These are phyloP conservation scores for Lecanicillium sp. DNA, from an alignment of 2,329 filamentous ascomycete species.

Conservation along the genomic window DNA sequence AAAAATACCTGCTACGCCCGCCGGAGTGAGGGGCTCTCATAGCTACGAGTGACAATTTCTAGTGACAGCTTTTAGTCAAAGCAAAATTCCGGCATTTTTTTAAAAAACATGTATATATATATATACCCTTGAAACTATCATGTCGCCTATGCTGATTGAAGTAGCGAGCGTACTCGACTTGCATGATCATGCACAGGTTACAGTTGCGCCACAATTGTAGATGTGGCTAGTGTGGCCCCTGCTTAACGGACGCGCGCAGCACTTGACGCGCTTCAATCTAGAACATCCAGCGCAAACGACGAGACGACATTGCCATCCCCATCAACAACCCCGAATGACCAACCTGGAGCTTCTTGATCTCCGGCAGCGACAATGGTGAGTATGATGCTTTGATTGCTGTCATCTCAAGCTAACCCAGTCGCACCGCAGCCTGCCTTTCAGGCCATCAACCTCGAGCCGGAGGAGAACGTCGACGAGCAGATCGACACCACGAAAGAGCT, in stretches of 20 bases:
- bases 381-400: background rate
- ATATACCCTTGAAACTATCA: no score
- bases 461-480: constrained; percentile 85
- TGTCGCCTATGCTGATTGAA: no score
- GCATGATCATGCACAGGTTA: background rate
- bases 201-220: constrained; percentile 12
- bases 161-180: no score
- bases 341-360: background rate
- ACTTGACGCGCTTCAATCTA: background rate
- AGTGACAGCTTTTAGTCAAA: no score
- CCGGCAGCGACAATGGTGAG: constrained; percentile 14
- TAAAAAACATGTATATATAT: background rate
- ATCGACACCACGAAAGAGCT: constrained; percentile 93
- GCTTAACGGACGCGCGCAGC: background rate
- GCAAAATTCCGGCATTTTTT: no score
- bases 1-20: no score
- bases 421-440: constrained; percentile 59
- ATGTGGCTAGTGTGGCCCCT: constrained; percentile 11
- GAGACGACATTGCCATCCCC: background rate
- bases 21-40: no score
- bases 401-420: constrained; percentile 12
- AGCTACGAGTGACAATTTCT: no score
- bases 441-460: constrained; percentile 89
- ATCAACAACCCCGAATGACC: constrained; percentile 5
- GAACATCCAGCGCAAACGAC: background rate